phyloP scores from a whole-genome alignment of 257 asterid genomes.

The Henckelia pumila region DNA sequence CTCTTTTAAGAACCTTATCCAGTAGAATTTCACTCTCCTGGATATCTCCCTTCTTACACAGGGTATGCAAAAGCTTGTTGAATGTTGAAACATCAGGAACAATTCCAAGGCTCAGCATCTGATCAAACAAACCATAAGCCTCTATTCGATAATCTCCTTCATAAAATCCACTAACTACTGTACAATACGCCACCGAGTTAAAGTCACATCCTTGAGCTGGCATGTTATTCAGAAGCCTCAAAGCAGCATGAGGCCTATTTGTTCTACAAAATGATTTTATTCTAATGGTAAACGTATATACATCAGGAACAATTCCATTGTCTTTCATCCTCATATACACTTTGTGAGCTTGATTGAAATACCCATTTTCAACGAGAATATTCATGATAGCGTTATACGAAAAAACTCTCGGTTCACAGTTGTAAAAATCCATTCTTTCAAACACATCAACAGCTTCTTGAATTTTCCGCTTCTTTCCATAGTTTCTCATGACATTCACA shows the following conservation, averaged over 20 bases:
- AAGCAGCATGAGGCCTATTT: constrained; percentile 67
- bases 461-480: constrained; percentile 67
- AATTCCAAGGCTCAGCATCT: constrained; percentile 66
- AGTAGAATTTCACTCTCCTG: constrained; percentile 70
- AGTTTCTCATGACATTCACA: constrained; percentile 62
- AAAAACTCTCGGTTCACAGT: constrained; percentile 63
- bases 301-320: constrained; percentile 70
- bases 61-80: constrained; percentile 67
- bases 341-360: constrained; percentile 77
- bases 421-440: constrained; percentile 88
- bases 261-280: constrained; percentile 88
- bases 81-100: constrained; percentile 64
- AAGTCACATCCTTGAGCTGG: constrained; percentile 63
- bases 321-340: constrained; percentile 84
- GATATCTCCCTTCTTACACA: constrained; percentile 75
- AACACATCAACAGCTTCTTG: constrained; percentile 81
- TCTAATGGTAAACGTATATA: constrained; percentile 72
- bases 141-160: constrained; percentile 45
- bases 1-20: constrained; percentile 73
- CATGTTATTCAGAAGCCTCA: constrained; percentile 89
- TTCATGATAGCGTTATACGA: constrained; percentile 81
- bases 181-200: constrained; percentile 75
- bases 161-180: constrained; percentile 75
- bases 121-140: constrained; percentile 61
- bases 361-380: constrained; percentile 71